These are phyloP conservation scores for Bipolaris sorokiniana DNA, from an alignment of 2,329 filamentous ascomycete genomes.

Conservation along the genomic window DNA sequence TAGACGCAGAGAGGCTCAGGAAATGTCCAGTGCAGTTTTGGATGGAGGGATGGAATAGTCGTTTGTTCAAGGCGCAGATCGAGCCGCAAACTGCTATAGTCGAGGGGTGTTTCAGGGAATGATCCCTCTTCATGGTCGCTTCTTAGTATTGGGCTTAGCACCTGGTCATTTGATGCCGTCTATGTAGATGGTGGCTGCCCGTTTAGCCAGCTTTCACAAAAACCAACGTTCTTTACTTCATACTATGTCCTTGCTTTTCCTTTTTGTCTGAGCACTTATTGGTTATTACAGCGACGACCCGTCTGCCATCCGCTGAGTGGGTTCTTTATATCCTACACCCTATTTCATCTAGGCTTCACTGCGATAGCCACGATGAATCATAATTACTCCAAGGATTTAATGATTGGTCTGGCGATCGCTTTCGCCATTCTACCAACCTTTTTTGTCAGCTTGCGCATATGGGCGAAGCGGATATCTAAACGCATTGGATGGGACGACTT, in stretches of 20 bases:
- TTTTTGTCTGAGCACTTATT: neutral
- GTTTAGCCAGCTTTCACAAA: neutral
- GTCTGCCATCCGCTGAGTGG: neutral
- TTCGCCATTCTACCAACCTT: conserved; percentile 28
- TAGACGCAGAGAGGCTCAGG: neutral
- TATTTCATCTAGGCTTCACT: neutral
- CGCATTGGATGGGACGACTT: conserved; percentile 32
- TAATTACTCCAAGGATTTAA: conserved; percentile 29
- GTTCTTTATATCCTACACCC: neutral
- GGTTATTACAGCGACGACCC: neutral
- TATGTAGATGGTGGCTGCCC: neutral
- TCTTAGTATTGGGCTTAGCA: neutral
- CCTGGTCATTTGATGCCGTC: neutral
- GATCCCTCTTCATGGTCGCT: neutral
- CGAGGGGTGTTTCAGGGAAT: neutral
- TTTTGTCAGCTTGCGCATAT: conserved; percentile 29
- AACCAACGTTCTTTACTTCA: neutral
- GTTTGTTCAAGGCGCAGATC: neutral
- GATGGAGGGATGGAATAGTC: neutral
- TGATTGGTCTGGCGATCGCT: conserved; percentile 25
- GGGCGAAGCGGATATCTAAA: conserved; percentile 30
- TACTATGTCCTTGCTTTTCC: neutral
- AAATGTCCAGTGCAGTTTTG: neutral
- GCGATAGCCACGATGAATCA: conserved; percentile 25
- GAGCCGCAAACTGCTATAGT: neutral